Base-by-base conservation (phyloP, 2,329 filamentous ascomycete species). In the Ceratocystis eucalypticola region DNA sequence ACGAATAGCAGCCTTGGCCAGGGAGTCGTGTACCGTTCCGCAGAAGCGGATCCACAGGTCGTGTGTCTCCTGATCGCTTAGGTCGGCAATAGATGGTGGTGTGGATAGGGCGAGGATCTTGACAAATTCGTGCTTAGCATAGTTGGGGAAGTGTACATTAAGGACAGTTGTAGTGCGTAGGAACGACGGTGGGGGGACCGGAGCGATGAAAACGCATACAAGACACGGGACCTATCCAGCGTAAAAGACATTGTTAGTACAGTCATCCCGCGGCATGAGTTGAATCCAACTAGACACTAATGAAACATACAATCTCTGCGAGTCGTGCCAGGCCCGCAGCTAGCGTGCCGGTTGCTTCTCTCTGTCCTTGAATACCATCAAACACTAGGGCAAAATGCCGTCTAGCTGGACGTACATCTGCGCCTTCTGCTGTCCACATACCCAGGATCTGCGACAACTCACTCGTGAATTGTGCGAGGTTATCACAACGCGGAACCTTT, bases 301-400 rank as follows among this genome's bases (percentile, higher is more conserved):
- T 15, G 10, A 17, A 41, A 69, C 86, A 71, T 77, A 94, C 89
- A 68, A 87, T 82, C 74, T 96, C 91, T 15, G 89, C 88, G 22
- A 99, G 75, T 68, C 92, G 83, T 25, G 88, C 89, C 69, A 99
- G 77, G 12, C 89, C 91, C 41, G 92, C 86, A 3, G 96, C 77
- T 15, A 97, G 76, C 1, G 90, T 96, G 2, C 85, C 81, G 5
- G 88, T 84, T 5, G 88, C 85, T 72, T 97, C 93, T 71, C 88
- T 82, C 74, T 96, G 89, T 69, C 82, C 83, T 74, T 97, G 93
- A 67, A 97, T 87, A 10, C 85, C 89, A 77, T 97, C 94, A 69
- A 97, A 82, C 10, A 96, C 89, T 67, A 97, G 76, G 7, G 93
- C 85, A 71, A 96, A 91, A 48, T 75, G 74, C 6, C 73, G 70